A percentile compares a stretch with the other conserved stretches of the same genome.
Evolutionary conservation across 2,329 filamentous ascomycete genomes (phyloP).

Genomic region (Microsporum canis): DNA sequence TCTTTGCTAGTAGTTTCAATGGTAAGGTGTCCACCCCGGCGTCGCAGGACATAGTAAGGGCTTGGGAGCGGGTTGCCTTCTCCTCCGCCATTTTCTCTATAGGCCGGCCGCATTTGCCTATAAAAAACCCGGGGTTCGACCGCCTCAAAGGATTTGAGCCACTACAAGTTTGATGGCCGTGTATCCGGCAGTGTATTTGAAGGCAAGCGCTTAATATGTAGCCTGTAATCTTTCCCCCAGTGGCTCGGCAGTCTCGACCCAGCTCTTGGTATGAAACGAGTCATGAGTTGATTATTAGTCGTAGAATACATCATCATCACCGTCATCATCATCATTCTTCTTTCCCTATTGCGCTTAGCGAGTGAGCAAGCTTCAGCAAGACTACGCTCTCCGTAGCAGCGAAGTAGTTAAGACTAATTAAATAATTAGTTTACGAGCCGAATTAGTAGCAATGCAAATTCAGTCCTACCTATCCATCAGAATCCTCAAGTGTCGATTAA

Average conservation of each 20-base stretch:
- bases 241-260: background rate
- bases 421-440: background rate
- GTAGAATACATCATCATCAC: background rate
- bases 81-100: background rate
- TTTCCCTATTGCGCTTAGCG: slow-evolving; percentile 32
- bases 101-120: background rate
- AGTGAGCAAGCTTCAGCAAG: slow-evolving; percentile 58
- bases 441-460: slow-evolving; percentile 1
- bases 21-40: background rate
- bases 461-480: slow-evolving; percentile 60
- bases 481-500: slow-evolving; percentile 83
- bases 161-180: background rate
- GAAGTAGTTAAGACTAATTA: slow-evolving; percentile 65
- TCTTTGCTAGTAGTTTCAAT: background rate
- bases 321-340: slow-evolving; percentile 25
- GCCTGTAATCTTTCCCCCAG: background rate
- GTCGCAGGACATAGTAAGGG: background rate
- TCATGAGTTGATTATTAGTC: background rate
- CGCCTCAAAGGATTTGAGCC: background rate
- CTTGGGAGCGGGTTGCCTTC: background rate
- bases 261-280: background rate
- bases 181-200: background rate
- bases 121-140: background rate
- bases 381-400: slow-evolving; percentile 96
- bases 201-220: background rate